A percentile compares a stretch with the other conserved stretches of the same genome.
Conservation (phyloP, 192 early-diverging fungal species). For the Linnemannia elongata region DNA sequence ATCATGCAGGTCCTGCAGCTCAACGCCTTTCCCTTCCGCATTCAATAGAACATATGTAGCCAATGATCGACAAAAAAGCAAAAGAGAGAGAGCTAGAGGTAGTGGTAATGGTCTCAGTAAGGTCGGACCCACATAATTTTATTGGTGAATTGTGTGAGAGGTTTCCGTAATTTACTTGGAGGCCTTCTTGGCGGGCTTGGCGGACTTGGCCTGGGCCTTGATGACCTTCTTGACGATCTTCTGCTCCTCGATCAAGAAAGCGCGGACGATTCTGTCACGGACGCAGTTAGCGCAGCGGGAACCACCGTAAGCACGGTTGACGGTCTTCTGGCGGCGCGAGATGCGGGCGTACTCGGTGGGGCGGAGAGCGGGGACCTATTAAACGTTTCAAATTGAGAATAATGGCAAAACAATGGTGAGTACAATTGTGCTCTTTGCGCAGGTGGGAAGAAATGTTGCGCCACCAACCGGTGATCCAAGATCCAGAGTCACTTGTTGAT, state of each 20-base stretch:
- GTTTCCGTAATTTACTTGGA: constrained; percentile 31
- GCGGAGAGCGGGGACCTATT: constrained; percentile 90
- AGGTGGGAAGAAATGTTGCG: too few species aligned
- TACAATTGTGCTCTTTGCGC: too few species aligned
- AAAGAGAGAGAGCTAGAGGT: neutral
- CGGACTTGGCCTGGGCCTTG: constrained; percentile 74
- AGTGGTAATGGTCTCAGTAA: constrained; percentile 12
- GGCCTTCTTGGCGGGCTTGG: constrained; percentile 54
- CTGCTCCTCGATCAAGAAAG: constrained; percentile 99
- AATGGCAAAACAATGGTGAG: too few species aligned
- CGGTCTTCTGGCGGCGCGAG: constrained; percentile 93
- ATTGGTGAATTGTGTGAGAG: constrained; percentile 3
- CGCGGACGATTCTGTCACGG: constrained; percentile 91
- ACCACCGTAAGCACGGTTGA: constrained; percentile 97
- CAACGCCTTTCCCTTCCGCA: neutral
- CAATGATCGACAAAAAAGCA: neutral
- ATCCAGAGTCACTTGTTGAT: too few species aligned
- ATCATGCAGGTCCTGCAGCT: neutral
- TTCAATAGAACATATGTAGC: neutral
- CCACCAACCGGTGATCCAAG: too few species aligned
- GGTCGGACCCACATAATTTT: constrained; percentile 4
- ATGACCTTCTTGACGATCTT: constrained; percentile 99
- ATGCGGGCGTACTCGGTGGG: constrained; percentile 91
- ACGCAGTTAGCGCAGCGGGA: constrained; percentile 91
- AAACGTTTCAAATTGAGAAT: too few species aligned